These are phyloP conservation scores for Triadica sebifera DNA, from an alignment of 345 rosid genomes.

Conservation along the genomic window DNA sequence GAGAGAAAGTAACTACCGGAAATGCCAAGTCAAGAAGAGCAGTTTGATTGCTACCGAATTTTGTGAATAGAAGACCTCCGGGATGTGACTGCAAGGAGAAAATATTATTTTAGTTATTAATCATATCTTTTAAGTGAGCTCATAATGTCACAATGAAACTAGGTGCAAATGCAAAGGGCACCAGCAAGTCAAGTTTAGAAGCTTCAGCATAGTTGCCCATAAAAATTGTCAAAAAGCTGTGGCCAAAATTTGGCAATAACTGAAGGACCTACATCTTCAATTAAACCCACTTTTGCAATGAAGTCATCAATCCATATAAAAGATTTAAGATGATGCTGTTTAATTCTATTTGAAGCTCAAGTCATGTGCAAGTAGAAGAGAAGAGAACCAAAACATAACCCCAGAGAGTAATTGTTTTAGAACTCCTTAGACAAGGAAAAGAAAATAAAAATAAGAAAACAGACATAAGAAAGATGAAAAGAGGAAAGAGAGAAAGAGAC, in stretches of 20 bases:
- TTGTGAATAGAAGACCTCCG: conserved; percentile 79
- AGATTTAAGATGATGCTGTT: background rate
- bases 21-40: conserved; percentile 87
- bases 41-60: conserved; percentile 77
- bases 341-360: background rate
- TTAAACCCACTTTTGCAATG: background rate
- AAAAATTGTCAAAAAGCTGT: background rate
- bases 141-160: background rate
- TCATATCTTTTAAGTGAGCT: background rate
- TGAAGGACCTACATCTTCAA: background rate
- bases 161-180: background rate
- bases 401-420: background rate
- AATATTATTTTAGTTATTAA: conserved; percentile 8
- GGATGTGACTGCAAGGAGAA: conserved; percentile 75
- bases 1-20: conserved; percentile 49
- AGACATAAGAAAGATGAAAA: background rate
- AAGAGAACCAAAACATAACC: background rate
- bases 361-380: background rate
- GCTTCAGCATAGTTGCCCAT: background rate
- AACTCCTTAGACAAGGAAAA: background rate
- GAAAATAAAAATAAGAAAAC: too few relatives aligned
- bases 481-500: background rate
- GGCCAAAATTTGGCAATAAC: background rate
- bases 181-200: background rate
- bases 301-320: background rate